These are phyloP conservation scores for Aspergillus versicolor DNA, from an alignment of 2,329 filamentous ascomycete species.

Conservation along the genomic window DNA sequence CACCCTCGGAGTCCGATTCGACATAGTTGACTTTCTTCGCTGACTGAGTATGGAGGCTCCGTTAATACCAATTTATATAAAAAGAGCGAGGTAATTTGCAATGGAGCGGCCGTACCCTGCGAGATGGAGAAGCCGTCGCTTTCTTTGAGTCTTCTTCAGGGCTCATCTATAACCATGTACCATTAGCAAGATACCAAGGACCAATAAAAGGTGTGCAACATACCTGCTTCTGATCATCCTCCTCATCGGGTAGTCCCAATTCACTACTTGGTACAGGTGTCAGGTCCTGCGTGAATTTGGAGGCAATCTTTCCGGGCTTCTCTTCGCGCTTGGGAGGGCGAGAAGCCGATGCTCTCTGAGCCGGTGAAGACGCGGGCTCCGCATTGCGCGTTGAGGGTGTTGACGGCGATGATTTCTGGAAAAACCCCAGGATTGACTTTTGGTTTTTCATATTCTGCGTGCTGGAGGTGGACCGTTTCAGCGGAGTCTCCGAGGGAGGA, in stretches of 20 bases:
- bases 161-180: constrained; percentile 40
- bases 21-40: constrained; percentile 71
- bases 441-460: constrained; percentile 59
- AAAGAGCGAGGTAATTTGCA: not conserved
- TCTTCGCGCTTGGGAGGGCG: constrained; percentile 36
- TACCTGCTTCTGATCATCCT: constrained; percentile 49
- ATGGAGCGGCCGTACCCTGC: constrained; percentile 62
- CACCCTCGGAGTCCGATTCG: constrained; percentile 75
- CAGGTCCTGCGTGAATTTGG: constrained; percentile 49
- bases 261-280: constrained; percentile 84
- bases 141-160: constrained; percentile 39
- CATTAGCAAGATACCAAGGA: constrained; percentile 30
- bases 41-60: constrained; percentile 37
- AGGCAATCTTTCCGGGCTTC: constrained; percentile 49
- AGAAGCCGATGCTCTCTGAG: constrained; percentile 33
- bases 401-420: constrained; percentile 59
- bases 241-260: constrained; percentile 66
- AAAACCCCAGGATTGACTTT: constrained; percentile 76
- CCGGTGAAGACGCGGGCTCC: constrained; percentile 39
- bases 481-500: constrained; percentile 33
- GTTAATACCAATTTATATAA: not conserved
- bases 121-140: constrained; percentile 69
- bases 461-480: constrained; percentile 43
- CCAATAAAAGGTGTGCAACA: constrained; percentile 38
- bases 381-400: constrained; percentile 35